phyloP scores from a whole-genome alignment of 352 stramenopile genomes.

The Phytophthora sansomeana region DNA sequence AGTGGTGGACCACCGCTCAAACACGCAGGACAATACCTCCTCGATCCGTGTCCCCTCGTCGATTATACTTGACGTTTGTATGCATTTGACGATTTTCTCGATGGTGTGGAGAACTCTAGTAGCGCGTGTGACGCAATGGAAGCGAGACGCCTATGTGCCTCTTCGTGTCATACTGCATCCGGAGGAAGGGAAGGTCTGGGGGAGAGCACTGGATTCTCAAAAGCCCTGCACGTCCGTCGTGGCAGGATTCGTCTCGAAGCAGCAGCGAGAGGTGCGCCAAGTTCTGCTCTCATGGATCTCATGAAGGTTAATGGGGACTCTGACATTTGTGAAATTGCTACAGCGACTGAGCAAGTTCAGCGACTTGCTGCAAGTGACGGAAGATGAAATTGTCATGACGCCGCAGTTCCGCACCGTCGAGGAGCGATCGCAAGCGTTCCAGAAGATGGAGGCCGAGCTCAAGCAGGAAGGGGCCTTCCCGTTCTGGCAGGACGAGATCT shows the following conservation, averaged over 20 bases:
- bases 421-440: slow-evolving; percentile 56
- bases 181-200: slow-evolving; percentile 36
- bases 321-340: not conserved
- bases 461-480: slow-evolving; percentile 56
- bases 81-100: not conserved
- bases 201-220: slow-evolving; percentile 18
- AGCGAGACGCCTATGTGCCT: slow-evolving; percentile 50
- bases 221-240: slow-evolving; percentile 33
- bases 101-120: slow-evolving; percentile 47
- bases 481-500: slow-evolving; percentile 70
- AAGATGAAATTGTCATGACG: slow-evolving; percentile 43
- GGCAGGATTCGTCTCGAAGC: slow-evolving; percentile 47
- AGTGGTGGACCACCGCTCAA: not conserved
- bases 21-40: not conserved
- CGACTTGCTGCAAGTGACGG: slow-evolving; percentile 41
- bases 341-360: slow-evolving; percentile 47
- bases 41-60: slow-evolving; percentile 12
- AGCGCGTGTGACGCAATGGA: slow-evolving; percentile 53
- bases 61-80: slow-evolving; percentile 32
- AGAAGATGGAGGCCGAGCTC: slow-evolving; percentile 49
- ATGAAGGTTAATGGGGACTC: not conserved
- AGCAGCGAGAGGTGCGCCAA: slow-evolving; percentile 38
- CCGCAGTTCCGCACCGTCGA: slow-evolving; percentile 35
- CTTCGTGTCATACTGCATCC: slow-evolving; percentile 58
- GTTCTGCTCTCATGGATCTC: not conserved